A percentile compares a stretch with the other conserved stretches of the same genome.
Evolutionary conservation across 1,284 basidiomycete genomes (phyloP).

Genomic region (Austroboletus olivaceoglutinosus): DNA sequence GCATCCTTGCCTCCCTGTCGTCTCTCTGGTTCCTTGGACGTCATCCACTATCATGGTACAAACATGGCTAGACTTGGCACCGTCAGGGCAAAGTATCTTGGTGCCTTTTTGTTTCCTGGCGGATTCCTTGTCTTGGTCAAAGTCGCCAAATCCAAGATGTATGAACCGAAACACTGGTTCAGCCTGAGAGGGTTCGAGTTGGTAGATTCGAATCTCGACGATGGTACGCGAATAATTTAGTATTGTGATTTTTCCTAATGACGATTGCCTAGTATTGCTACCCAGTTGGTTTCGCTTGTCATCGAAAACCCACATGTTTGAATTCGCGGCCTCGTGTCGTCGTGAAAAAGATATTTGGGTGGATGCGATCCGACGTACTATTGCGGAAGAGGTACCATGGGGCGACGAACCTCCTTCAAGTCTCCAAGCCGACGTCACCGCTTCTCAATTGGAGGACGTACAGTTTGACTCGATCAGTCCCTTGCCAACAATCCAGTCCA

Average conservation of each 20-base stretch:
- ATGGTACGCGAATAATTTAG: slow-evolving; percentile 45
- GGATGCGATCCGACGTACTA: slow-evolving; percentile 53
- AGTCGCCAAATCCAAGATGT: slow-evolving; percentile 73
- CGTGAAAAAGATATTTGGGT: slow-evolving; percentile 86
- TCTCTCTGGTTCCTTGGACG: slow-evolving; percentile 80
- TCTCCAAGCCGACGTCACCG: slow-evolving; percentile 44
- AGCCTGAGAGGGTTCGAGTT: slow-evolving; percentile 70
- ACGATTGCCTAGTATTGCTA: slow-evolving; percentile 54
- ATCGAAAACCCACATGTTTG: slow-evolving; percentile 69
- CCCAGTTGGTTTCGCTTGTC: slow-evolving; percentile 79
- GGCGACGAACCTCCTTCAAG: slow-evolving; percentile 60
- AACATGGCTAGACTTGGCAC: slow-evolving; percentile 41
- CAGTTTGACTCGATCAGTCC: slow-evolving; percentile 41
- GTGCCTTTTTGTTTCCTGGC: slow-evolving; percentile 84
- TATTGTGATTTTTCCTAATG: slow-evolving; percentile 6
- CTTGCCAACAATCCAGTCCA: slow-evolving; percentile 59
- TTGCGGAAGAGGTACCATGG: slow-evolving; percentile 46
- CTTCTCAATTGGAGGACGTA: slow-evolving; percentile 34
- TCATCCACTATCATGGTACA: slow-evolving; percentile 63
- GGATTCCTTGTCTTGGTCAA: slow-evolving; percentile 86
- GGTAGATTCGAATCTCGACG: slow-evolving; percentile 66
- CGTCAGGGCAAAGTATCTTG: slow-evolving; percentile 81
- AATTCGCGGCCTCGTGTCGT: slow-evolving; percentile 79
- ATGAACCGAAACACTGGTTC: slow-evolving; percentile 88
- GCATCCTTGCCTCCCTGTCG: slow-evolving; percentile 69